Evolutionary conservation across 2,329 filamentous ascomycete genomes (phyloP).

Genomic region (Fusarium sp.): DNA sequence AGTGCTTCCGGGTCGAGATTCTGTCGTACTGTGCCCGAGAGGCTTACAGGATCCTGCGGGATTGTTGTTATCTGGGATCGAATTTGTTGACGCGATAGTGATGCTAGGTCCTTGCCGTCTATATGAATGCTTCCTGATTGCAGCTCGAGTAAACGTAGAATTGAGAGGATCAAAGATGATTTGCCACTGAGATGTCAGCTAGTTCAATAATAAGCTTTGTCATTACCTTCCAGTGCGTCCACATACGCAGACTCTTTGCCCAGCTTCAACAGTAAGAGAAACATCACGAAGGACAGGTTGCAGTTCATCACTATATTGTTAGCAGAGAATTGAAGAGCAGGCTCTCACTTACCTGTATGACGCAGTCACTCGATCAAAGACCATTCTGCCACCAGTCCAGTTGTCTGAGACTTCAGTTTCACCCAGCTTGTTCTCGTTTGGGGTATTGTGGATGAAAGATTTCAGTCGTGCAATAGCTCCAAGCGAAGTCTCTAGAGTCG

Average conservation of each 20-base stretch:
- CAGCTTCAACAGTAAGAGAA: slow-evolving; percentile 42
- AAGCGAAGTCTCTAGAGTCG: slow-evolving; percentile 49
- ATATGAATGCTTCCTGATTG: slow-evolving; percentile 51
- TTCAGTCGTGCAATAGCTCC: slow-evolving; percentile 50
- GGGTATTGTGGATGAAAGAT: slow-evolving; percentile 41
- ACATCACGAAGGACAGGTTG: slow-evolving; percentile 24
- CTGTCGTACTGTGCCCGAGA: slow-evolving; percentile 56
- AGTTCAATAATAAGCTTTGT: accelerated
- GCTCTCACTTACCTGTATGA: slow-evolving; percentile 36
- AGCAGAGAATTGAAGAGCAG: background rate
- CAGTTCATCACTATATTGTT: slow-evolving; percentile 20
- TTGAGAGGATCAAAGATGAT: slow-evolving; percentile 56
- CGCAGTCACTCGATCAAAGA: slow-evolving; percentile 41
- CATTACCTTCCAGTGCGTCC: slow-evolving; percentile 56
- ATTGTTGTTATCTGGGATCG: slow-evolving; percentile 56
- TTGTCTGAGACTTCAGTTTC: slow-evolving; percentile 1
- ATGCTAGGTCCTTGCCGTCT: slow-evolving; percentile 54
- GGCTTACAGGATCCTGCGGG: slow-evolving; percentile 59
- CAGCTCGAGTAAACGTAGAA: slow-evolving; percentile 60
- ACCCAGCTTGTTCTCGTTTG: slow-evolving; percentile 39
- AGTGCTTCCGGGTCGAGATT: slow-evolving; percentile 56
- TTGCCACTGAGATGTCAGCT: slow-evolving; percentile 54
- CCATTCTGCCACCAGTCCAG: slow-evolving; percentile 46
- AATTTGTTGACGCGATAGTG: slow-evolving; percentile 53
- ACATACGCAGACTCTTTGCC: slow-evolving; percentile 60